Conservation (phyloP, 345 rosid genomes). For the Sonneratia alba region DNA sequence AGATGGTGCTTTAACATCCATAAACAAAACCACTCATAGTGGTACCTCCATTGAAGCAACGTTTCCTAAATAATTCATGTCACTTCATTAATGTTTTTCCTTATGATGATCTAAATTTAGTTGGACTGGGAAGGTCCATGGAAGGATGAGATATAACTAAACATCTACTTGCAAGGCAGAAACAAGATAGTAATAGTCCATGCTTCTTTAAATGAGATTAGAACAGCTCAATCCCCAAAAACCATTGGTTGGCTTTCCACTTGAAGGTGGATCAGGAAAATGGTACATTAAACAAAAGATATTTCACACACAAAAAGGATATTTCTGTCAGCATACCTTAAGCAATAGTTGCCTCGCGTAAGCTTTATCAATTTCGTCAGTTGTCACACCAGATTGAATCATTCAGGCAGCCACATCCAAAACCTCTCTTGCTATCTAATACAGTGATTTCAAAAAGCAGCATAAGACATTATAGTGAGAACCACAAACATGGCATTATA, state of each 20-base stretch:
- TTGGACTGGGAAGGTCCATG: too few relatives aligned
- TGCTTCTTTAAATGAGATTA: too few relatives aligned
- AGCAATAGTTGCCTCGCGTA: constrained; percentile 79
- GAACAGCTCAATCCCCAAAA: not conserved
- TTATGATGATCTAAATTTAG: too few relatives aligned
- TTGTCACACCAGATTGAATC: constrained; percentile 78
- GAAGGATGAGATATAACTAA: too few relatives aligned
- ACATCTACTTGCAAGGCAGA: too few relatives aligned
- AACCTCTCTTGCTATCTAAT: constrained; percentile 77
- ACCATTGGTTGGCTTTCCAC: not conserved
- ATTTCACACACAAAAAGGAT: not conserved
- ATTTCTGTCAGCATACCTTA: constrained; percentile 41
- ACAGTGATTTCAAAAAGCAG: not conserved
- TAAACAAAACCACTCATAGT: too few relatives aligned
- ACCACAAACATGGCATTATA: not conserved
- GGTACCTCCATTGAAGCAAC: too few relatives aligned
- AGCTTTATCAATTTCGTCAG: constrained; percentile 91
- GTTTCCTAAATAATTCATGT: too few relatives aligned
- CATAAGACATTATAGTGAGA: not conserved
- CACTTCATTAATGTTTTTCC: too few relatives aligned
- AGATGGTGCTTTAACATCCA: too few relatives aligned
- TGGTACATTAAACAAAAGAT: not conserved
- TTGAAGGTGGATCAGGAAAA: not conserved
- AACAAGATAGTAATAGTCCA: too few relatives aligned
- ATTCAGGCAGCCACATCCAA: constrained; percentile 83